phyloP scores from a whole-genome alignment of 1,284 basidiomycete genomes.

The Ustilago loliicola region DNA sequence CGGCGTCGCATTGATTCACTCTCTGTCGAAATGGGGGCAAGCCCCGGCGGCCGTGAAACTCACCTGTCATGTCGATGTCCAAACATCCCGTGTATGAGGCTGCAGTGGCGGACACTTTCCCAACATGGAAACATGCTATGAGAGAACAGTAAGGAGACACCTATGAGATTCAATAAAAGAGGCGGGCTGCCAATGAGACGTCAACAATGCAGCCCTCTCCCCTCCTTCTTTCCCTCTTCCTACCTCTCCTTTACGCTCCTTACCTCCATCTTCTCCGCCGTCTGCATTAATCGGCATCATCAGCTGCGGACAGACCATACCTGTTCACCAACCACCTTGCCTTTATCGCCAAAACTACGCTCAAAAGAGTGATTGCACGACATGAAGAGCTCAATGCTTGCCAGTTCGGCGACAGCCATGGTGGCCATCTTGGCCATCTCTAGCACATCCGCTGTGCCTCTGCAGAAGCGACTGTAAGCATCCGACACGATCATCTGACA shows the following conservation, averaged over 20 bases:
- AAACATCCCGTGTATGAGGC: constrained; percentile 6
- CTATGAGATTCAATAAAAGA: constrained; percentile 22
- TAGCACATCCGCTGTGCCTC: constrained; percentile 29
- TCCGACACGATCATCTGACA: neutral
- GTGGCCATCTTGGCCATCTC: constrained; percentile 39
- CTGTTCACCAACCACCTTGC: neutral
- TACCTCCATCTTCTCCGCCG: neutral
- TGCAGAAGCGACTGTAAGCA: constrained; percentile 50
- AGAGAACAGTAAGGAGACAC: constrained; percentile 8
- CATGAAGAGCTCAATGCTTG: constrained; percentile 25
- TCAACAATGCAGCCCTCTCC: neutral
- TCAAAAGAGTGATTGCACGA: neutral
- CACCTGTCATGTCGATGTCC: neutral
- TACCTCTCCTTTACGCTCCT: neutral
- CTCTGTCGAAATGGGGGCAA: neutral
- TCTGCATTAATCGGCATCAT: neutral
- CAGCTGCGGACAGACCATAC: neutral
- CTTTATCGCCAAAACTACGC: neutral
- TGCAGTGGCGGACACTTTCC: constrained; percentile 4
- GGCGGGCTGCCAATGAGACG: neutral
- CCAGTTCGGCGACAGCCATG: constrained; percentile 29
- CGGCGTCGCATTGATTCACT: neutral
- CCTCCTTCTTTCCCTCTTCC: neutral
- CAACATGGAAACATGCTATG: constrained; percentile 13
- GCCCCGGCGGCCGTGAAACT: neutral